Base-by-base conservation (phyloP, 495 filamentous ascomycete species). In the Jackrogersella multiformis region DNA sequence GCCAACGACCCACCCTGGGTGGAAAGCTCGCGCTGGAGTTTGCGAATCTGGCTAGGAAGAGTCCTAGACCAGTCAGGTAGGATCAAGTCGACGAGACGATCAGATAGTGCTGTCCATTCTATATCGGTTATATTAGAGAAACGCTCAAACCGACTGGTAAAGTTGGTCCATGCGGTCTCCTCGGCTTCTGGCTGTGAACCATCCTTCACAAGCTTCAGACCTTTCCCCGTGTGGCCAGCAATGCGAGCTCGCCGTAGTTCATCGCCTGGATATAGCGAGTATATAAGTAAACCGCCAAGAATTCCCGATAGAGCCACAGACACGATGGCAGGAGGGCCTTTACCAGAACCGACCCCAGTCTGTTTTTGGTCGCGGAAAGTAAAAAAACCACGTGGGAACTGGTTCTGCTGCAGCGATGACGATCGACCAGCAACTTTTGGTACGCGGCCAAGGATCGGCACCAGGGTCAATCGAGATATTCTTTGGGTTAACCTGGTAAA, bases 1-100 rank as follows among this genome's bases (percentile, higher is more conserved):
- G 95, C 92, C 13, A 99, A 81, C 2, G 92, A 95, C 4, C 92
- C 94, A 2, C 92, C 90, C 0, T 87, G 84, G 85, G 94, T 88
- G 18, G 90, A 93, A 10, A 97, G 84, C 79, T 99, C 94, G 20
- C 86, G 84, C 67, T 97, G 93, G 1, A 99, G 85, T 75, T 97
- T 97, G 52, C 86, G 84, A 12, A 94, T 80, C 56, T 90, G 93
- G 23, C 79, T 90, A 3, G 94, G 94, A 5, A 99, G 78, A 15
- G 84, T 74, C 45, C 86, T 86, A 16, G 88, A 86, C 95, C 95
- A 99, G 4, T 91, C 88, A 1, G 94, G 94, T 20, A 93, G 69
- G 28, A 97, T 86, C 18, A 84, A 80, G 73, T 87, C 87, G 30
- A 87, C 86, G 41, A 96, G 83, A 53, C 80, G 88, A 61, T 89